Evolutionary conservation across 1,284 basidiomycete genomes (phyloP).

Genomic region (Rhodotorula glutinis): DNA sequence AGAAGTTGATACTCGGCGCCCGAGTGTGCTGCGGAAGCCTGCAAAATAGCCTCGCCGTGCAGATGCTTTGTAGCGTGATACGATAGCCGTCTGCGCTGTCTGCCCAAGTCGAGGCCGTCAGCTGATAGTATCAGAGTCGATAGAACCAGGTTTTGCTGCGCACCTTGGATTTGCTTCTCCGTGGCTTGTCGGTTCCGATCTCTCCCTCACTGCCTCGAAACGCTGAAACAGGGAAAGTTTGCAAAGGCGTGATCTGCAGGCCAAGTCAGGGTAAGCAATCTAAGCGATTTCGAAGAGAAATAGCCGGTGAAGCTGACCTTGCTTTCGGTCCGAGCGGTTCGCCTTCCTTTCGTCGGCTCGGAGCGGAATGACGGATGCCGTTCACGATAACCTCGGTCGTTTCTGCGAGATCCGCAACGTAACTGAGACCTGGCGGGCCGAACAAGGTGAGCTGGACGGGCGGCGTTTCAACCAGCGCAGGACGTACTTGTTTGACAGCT

Average conservation of each 20-base stretch:
- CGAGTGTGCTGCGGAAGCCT: too few species aligned
- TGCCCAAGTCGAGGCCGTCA: too few species aligned
- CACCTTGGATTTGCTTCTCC: too few species aligned
- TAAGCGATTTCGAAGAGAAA: too few species aligned
- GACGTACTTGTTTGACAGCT: conserved; percentile 39
- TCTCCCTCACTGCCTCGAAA: too few species aligned
- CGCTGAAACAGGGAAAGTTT: conserved; percentile 46
- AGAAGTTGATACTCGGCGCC: neutral
- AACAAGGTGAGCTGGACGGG: neutral
- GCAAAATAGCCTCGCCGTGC: too few species aligned
- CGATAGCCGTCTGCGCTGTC: too few species aligned
- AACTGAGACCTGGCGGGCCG: conserved; percentile 18
- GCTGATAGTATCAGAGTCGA: too few species aligned
- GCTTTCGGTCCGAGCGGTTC: conserved; percentile 60
- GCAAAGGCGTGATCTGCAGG: conserved; percentile 55
- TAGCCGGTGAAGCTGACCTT: conserved; percentile 52
- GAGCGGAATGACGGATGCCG: conserved; percentile 68
- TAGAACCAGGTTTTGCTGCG: too few species aligned
- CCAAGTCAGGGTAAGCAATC: neutral
- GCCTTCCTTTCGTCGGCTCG: conserved; percentile 55
- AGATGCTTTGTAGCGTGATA: too few species aligned
- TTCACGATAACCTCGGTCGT: conserved; percentile 72
- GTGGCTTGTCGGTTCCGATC: too few species aligned
- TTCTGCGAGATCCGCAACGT: conserved; percentile 52
- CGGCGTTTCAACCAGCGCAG: neutral